phyloP scores from a whole-genome alignment of 768 basidiomycete species.

The Serendipita sp. region DNA sequence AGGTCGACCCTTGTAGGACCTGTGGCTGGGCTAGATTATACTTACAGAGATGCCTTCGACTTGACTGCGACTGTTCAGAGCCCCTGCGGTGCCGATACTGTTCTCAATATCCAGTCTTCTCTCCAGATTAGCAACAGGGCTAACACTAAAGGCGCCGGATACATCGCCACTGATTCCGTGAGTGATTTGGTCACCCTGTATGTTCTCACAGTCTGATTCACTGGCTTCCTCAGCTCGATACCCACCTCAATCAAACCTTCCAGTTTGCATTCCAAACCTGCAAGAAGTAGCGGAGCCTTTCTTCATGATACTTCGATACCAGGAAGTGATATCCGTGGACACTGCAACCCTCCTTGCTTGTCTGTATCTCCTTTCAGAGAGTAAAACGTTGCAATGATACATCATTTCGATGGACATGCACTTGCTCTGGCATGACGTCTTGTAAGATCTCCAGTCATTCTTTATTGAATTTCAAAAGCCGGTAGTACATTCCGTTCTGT shows the following conservation, averaged over 20 bases:
- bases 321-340: no score
- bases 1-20: neutral
- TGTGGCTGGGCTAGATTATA: neutral
- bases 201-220: neutral
- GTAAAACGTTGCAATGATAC: no score
- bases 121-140: neutral
- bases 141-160: neutral
- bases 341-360: no score
- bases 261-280: neutral
- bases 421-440: no score
- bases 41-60: neutral
- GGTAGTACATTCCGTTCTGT: neutral
- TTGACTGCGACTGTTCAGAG: neutral
- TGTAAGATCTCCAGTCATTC: neutral
- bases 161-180: neutral
- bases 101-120: neutral
- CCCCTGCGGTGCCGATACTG: neutral
- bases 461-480: neutral
- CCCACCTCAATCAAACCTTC: neutral
- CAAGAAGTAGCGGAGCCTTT: neutral
- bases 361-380: no score
- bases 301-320: no score
- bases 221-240: neutral
- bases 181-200: neutral
- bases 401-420: no score